These are phyloP conservation scores for Kurtzmaniella quercitrusa DNA, from an alignment of 1,139 yeast species.

Conservation along the genomic window DNA sequence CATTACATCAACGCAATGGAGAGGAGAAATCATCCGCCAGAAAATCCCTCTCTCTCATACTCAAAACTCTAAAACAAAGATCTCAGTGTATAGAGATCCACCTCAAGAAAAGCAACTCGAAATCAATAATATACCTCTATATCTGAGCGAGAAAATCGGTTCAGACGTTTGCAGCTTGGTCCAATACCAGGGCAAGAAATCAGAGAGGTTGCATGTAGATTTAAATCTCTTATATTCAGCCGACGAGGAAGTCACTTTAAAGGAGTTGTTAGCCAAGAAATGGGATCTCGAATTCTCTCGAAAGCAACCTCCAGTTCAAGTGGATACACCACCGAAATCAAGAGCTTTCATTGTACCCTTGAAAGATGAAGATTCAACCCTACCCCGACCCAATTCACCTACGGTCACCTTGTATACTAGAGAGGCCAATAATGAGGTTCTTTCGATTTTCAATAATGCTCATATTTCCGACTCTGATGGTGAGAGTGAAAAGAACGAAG, in stretches of 20 bases:
- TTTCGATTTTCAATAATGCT: constrained; percentile 72
- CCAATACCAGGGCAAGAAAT: constrained; percentile 53
- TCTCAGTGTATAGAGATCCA: constrained; percentile 40
- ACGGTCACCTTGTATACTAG: constrained; percentile 76
- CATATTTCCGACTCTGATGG: constrained; percentile 25
- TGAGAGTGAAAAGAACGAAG: constrained; percentile 24
- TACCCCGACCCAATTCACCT: constrained; percentile 49
- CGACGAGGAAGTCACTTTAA: constrained; percentile 49
- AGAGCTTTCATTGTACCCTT: constrained; percentile 30
- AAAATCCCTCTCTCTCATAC: constrained; percentile 9
- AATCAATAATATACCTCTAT: constrained; percentile 2
- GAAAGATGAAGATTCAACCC: constrained; percentile 21
- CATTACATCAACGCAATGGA: constrained; percentile 58
- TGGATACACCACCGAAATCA: constrained; percentile 2
- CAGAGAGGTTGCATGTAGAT: constrained; percentile 63
- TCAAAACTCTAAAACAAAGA: constrained; percentile 16
- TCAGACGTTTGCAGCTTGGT: constrained; percentile 43
- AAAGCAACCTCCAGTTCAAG: constrained; percentile 4
- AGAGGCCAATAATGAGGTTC: constrained; percentile 72
- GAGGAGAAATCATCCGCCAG: constrained; percentile 55
- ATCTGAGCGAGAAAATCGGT: neutral
- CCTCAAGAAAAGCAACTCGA: constrained; percentile 15
- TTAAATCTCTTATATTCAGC: constrained; percentile 47
- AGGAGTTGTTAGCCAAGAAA: constrained; percentile 51
- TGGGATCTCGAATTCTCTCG: neutral